These are phyloP conservation scores for Aphanomyces cochlioides DNA, from an alignment of 352 stramenopile genomes.

Conservation along the genomic window DNA sequence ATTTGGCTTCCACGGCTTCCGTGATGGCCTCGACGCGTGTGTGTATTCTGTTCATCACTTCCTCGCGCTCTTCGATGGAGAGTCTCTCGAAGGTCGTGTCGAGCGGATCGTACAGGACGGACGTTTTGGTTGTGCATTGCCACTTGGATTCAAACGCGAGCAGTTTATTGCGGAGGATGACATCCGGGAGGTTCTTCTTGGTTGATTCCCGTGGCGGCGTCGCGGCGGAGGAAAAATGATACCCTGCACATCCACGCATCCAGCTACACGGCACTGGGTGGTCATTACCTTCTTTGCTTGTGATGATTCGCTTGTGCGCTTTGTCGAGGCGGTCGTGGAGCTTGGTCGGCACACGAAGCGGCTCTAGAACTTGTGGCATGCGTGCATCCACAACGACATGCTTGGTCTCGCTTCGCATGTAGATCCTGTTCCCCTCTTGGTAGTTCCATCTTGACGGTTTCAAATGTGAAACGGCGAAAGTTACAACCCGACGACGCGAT, in stretches of 20 bases:
- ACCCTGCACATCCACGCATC: neutral
- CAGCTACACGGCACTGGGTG: neutral
- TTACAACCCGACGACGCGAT: too few species aligned
- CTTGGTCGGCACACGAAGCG: conserved; percentile 53
- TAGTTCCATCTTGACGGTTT: too few species aligned
- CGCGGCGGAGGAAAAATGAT: neutral
- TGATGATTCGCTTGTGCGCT: conserved; percentile 5
- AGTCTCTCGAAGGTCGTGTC: conserved; percentile 52
- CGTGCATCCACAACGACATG: conserved; percentile 42
- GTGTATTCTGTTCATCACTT: conserved; percentile 69
- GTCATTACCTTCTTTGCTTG: neutral
- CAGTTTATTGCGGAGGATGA: conserved; percentile 76
- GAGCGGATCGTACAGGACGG: conserved; percentile 52
- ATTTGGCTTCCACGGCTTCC: conserved; percentile 52
- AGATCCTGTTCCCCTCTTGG: neutral
- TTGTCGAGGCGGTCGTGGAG: conserved; percentile 41
- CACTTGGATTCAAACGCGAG: conserved; percentile 66
- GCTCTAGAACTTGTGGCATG: conserved; percentile 54
- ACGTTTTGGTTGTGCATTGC: conserved; percentile 42
- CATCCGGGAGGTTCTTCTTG: conserved; percentile 50
- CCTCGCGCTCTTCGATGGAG: conserved; percentile 64
- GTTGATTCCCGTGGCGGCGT: neutral
- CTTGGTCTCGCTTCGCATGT: neutral
- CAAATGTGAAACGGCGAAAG: too few species aligned
- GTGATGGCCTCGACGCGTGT: conserved; percentile 62